phyloP scores from a whole-genome alignment of 108 stramenopile species.

The Aurantiochytrium sp. region DNA sequence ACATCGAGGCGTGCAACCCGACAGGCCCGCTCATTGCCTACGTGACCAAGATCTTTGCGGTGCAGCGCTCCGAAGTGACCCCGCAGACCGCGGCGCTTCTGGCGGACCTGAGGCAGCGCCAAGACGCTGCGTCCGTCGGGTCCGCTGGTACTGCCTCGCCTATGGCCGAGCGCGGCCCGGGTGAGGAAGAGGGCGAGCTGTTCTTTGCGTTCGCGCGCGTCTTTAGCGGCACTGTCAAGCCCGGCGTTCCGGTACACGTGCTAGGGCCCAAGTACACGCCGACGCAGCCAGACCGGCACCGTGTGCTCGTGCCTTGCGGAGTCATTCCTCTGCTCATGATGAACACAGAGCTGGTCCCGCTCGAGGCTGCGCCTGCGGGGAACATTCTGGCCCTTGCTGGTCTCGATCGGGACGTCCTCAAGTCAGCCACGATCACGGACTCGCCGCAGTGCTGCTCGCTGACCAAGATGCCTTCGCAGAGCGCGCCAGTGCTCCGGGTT shows the following conservation, averaged over 20 bases:
- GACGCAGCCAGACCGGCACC: slow-evolving; percentile 34
- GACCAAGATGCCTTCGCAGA: slow-evolving; percentile 53
- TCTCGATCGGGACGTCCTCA: slow-evolving; percentile 45
- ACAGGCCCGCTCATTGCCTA: slow-evolving; percentile 50
- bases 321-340: slow-evolving; percentile 52
- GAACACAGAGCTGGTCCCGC: slow-evolving; percentile 49
- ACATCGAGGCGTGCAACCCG: slow-evolving; percentile 42
- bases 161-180: too few species aligned
- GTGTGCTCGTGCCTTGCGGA: slow-evolving; percentile 28
- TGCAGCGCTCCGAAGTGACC: not conserved
- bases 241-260: slow-evolving; percentile 31
- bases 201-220: slow-evolving; percentile 57
- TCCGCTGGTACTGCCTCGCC: too few species aligned
- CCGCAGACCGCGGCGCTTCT: slow-evolving; percentile 8
- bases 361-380: slow-evolving; percentile 50
- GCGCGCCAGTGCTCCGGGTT: slow-evolving; percentile 56
- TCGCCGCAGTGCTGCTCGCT: slow-evolving; percentile 38
- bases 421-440: slow-evolving; percentile 49
- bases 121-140: not conserved
- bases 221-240: slow-evolving; percentile 48
- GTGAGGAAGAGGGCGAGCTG: too few species aligned
- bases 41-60: slow-evolving; percentile 56
- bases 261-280: slow-evolving; percentile 55
- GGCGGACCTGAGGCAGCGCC: slow-evolving; percentile 3
- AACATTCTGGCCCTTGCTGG: slow-evolving; percentile 54